Conservation (phyloP, 2,329 filamentous ascomycete species). For the Elsinoe batatas region DNA sequence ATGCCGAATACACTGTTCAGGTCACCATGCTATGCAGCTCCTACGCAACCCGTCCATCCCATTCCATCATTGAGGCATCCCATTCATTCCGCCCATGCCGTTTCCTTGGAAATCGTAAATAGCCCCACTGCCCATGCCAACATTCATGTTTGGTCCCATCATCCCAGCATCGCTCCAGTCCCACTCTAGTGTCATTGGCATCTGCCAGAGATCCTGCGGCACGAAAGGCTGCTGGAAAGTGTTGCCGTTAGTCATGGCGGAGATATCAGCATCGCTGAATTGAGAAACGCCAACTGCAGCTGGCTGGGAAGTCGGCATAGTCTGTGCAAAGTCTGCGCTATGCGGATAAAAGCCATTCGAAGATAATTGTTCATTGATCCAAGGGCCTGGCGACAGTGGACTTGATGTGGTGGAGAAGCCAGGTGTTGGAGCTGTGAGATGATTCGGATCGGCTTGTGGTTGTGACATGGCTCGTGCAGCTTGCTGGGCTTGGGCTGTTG, state of each 20-base stretch:
- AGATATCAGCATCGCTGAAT: conserved; percentile 10
- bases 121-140: conserved; percentile 13
- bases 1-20: background rate
- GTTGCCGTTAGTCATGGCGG: conserved; percentile 22
- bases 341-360: conserved; percentile 11
- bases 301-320: background rate
- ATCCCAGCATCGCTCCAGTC: conserved; percentile 50
- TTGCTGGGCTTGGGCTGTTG: conserved; percentile 15
- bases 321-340: background rate
- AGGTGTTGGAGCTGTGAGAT: background rate
- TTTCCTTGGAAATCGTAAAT: conserved; percentile 7
- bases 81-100: conserved; percentile 9
- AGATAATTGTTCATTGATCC: background rate
- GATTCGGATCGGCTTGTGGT: background rate
- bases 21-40: too few species aligned
- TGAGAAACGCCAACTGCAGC: background rate
- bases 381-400: conserved; percentile 7
- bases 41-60: background rate
- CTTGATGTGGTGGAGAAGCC: background rate
- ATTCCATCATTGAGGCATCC: background rate
- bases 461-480: conserved; percentile 16
- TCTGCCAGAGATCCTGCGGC: conserved; percentile 86
- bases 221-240: conserved; percentile 76
- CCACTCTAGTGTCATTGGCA: conserved; percentile 96
- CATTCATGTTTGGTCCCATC: conserved; percentile 20